phyloP scores from a whole-genome alignment of 2,329 filamentous ascomycete species.

The Fusarium brevicatenulatum region DNA sequence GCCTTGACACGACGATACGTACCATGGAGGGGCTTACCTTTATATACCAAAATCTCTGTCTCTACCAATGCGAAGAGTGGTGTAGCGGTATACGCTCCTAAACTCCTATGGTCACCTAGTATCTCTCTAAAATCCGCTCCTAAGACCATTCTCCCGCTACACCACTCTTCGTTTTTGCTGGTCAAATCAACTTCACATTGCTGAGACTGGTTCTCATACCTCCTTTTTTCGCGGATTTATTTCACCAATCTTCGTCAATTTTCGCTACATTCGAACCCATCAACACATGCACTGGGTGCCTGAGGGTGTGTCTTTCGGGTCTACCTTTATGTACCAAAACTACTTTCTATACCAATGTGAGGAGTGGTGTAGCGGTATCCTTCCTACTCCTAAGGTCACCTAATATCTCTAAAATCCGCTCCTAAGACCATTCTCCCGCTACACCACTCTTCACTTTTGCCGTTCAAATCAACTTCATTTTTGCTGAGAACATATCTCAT shows the following conservation, averaged over 20 bases:
- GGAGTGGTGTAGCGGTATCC: neutral
- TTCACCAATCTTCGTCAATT: no score
- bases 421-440: neutral
- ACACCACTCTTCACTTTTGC: neutral
- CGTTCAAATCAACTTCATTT: no score
- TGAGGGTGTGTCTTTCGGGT: no score
- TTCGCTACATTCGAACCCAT: no score
- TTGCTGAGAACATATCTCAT: no score
- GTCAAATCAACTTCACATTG: no score
- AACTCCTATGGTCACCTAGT: neutral
- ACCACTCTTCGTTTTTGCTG: neutral
- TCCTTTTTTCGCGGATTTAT: no score
- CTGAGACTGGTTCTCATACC: no score
- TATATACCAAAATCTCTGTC: neutral
- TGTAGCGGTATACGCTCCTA: neutral
- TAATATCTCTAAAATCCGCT: neutral
- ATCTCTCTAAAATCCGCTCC: neutral
- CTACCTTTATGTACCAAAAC: no score
- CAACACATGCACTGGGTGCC: no score
- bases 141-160: neutral
- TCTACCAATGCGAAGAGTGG: neutral
- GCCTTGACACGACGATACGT: neutral
- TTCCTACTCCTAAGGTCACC: neutral
- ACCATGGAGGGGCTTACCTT: neutral
- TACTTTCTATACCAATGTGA: no score